Conservation (phyloP, 441 rosid genomes). For the Erysimum pusillum region DNA sequence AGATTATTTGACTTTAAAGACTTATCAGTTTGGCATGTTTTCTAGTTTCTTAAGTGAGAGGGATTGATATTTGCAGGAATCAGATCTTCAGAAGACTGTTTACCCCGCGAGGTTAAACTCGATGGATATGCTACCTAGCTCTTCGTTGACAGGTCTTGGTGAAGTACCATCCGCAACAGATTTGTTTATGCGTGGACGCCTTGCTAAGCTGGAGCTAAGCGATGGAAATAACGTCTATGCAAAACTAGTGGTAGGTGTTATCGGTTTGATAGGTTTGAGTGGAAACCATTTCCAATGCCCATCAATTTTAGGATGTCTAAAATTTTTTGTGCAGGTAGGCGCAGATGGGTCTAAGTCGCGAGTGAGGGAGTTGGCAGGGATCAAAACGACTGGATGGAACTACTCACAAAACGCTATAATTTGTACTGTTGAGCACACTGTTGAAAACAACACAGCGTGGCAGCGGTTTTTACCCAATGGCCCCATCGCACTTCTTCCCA, state of each 20-base stretch:
- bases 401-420: slow-evolving; percentile 92
- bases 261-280: slow-evolving; percentile 28
- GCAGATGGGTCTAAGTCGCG: slow-evolving; percentile 93
- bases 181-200: slow-evolving; percentile 56
- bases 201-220: slow-evolving; percentile 78
- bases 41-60: slow-evolving; percentile 12
- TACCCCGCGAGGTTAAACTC: slow-evolving; percentile 76
- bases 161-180: slow-evolving; percentile 53
- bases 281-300: slow-evolving; percentile 4
- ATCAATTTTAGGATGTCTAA: neutral
- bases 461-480: slow-evolving; percentile 93
- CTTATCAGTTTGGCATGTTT: slow-evolving; percentile 3
- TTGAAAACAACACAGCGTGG: slow-evolving; percentile 83
- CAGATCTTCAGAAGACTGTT: slow-evolving; percentile 72
- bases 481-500: slow-evolving; percentile 89
- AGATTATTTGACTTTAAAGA: neutral
- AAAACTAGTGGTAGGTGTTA: slow-evolving; percentile 82
- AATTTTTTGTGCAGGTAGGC: slow-evolving; percentile 67
- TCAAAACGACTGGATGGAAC: slow-evolving; percentile 87
- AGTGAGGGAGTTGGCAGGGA: slow-evolving; percentile 86
- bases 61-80: slow-evolving; percentile 56
- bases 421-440: slow-evolving; percentile 89
- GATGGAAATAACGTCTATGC: slow-evolving; percentile 77
- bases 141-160: slow-evolving; percentile 54
- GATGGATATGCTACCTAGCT: slow-evolving; percentile 73